A percentile compares a stretch with the other conserved stretches of the same genome.
Evolutionary conservation across 2,329 filamentous ascomycete species (phyloP).

Genomic region (Botrytis galanthina): DNA sequence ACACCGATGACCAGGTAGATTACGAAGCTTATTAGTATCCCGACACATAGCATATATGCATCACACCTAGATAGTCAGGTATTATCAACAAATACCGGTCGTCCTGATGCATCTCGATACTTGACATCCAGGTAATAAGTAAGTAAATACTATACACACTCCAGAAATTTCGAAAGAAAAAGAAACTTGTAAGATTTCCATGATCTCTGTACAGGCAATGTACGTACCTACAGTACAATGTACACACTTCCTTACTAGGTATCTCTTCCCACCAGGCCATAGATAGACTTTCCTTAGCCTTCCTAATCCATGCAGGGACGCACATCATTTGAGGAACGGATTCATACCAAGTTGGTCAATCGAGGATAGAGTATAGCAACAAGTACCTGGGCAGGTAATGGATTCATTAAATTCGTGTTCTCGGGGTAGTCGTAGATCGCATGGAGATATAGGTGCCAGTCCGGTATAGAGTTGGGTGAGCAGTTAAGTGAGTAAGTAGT

Average conservation of each 20-base stretch:
- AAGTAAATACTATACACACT: neutral
- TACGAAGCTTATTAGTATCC: slow-evolving; percentile 1
- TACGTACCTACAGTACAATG: neutral
- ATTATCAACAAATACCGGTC: neutral
- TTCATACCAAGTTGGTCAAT: neutral
- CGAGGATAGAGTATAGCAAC: no score
- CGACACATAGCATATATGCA: neutral
- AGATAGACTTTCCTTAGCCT: neutral
- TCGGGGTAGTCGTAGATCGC: neutral
- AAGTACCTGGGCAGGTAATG: neutral
- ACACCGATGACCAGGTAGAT: slow-evolving; percentile 2
- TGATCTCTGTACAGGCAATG: no score
- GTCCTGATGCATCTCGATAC: neutral
- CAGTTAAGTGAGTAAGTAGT: no score
- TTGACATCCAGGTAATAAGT: neutral
- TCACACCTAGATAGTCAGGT: neutral
- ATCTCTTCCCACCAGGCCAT: neutral
- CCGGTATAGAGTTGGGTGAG: no score
- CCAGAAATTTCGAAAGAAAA: neutral
- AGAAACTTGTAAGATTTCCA: neutral
- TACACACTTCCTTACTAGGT: neutral
- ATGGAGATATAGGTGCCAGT: neutral
- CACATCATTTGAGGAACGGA: neutral
- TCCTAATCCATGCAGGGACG: slow-evolving; percentile 1
- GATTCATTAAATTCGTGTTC: no score